Conservation (phyloP, 169 alveolate genomes). For the Plasmodium yoelii region DNA sequence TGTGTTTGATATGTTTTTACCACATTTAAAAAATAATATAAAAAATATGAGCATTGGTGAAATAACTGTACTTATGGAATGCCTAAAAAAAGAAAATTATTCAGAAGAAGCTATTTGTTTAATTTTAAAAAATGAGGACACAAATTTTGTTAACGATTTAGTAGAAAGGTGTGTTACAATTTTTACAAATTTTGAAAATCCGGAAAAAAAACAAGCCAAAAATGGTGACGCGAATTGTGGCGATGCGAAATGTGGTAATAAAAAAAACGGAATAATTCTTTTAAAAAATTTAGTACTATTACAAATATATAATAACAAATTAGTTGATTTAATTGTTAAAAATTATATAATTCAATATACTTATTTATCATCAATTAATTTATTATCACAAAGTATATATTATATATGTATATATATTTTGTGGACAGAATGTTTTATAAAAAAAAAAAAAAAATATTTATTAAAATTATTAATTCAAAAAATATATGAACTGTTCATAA, state of each 20-base stretch:
- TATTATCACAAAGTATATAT: constrained; percentile 35
- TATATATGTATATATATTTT: constrained; percentile 20
- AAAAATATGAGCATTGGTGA: constrained; percentile 10
- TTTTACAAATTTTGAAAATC: too few relatives aligned
- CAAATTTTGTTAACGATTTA: background rate
- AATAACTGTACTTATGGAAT: constrained; percentile 19
- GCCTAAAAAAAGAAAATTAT: constrained; percentile 46
- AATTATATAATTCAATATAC: constrained; percentile 7
- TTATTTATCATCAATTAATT: constrained; percentile 11
- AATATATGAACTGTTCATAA: constrained; percentile 14
- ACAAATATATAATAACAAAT: background rate
- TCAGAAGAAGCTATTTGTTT: background rate
- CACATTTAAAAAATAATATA: constrained; percentile 4
- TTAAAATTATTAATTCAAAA: constrained; percentile 25
- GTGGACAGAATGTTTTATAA: background rate
- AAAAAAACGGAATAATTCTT: constrained; percentile 10
- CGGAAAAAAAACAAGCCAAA: too few relatives aligned
- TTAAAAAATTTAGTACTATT: constrained; percentile 9
- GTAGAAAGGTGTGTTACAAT: background rate
- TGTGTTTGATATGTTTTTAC: constrained; percentile 1
- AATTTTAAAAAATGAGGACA: background rate
- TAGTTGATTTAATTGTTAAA: constrained; percentile 20
- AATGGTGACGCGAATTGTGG: too few relatives aligned
- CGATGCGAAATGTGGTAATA: too few relatives aligned
- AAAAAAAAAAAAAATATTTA: background rate